Percentiles rank a stretch among this genome's conserved stretches.
These are phyloP conservation scores for Prunus yedoensis DNA, from an alignment of 331 rosid species.

Conservation along the genomic window DNA sequence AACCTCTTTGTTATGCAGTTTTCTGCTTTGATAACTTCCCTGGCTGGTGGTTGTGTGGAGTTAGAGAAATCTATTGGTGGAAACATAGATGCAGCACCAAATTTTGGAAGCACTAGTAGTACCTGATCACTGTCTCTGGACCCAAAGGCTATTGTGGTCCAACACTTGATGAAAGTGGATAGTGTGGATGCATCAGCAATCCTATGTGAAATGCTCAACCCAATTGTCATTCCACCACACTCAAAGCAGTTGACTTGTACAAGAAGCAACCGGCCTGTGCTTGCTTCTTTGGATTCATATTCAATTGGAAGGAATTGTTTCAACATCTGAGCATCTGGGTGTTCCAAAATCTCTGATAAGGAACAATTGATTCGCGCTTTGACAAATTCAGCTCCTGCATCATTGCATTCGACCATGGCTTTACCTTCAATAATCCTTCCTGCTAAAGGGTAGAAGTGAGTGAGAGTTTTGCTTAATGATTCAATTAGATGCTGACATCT, in stretches of 20 bases:
- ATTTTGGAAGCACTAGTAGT: conserved; percentile 3
- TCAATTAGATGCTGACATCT: neutral
- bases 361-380: neutral
- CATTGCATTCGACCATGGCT: neutral
- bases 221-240: conserved; percentile 19
- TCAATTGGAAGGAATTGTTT: conserved; percentile 12
- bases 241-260: conserved; percentile 11
- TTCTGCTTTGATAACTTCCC: neutral
- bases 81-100: conserved; percentile 13
- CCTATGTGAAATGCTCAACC: conserved; percentile 11
- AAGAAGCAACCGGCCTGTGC: conserved; percentile 8
- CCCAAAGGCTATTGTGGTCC: neutral
- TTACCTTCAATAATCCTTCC: conserved; percentile 19
- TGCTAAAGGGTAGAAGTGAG: conserved; percentile 23
- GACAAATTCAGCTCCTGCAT: conserved; percentile 10
- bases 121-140: neutral
- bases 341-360: neutral
- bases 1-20: conserved; percentile 10
- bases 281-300: neutral
- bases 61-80: neutral
- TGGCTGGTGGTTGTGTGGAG: neutral
- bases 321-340: neutral
- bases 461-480: conserved; percentile 5
- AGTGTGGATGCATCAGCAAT: conserved; percentile 17
- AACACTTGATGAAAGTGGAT: conserved; percentile 1